Percentiles rank a stretch among this genome's conserved stretches.
Conservation (phyloP, 768 basidiomycete genomes). For the Heimioporus sp. region DNA sequence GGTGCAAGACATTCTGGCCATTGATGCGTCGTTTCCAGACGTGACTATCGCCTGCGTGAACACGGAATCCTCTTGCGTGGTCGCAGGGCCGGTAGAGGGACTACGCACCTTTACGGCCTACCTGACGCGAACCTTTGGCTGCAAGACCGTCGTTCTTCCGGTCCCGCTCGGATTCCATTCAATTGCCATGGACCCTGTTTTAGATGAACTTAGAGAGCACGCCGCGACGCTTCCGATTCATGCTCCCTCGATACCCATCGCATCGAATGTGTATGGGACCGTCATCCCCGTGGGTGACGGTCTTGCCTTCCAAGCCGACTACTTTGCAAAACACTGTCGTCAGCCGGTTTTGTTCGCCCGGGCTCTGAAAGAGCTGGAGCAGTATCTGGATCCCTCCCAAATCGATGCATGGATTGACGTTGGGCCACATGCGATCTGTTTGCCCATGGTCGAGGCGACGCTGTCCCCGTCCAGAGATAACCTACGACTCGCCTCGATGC, state of each 20-base stretch:
- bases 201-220: constrained; percentile 45
- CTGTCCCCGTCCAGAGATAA: constrained; percentile 29
- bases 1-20: constrained; percentile 35
- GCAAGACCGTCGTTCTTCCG: constrained; percentile 43
- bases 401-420: constrained; percentile 62
- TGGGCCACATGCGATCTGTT: constrained; percentile 56
- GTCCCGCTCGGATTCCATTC: constrained; percentile 70
- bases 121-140: constrained; percentile 35
- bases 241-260: constrained; percentile 54
- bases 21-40: constrained; percentile 33
- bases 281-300: constrained; percentile 53
- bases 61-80: constrained; percentile 52
- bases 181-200: constrained; percentile 55
- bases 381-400: constrained; percentile 21
- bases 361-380: constrained; percentile 44
- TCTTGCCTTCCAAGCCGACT: constrained; percentile 45
- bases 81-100: constrained; percentile 52
- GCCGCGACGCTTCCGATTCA: constrained; percentile 37
- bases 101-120: constrained; percentile 41
- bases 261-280: constrained; percentile 59
- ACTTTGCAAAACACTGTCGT: constrained; percentile 58
- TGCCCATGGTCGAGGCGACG: constrained; percentile 52
- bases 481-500: constrained; percentile 49
- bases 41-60: constrained; percentile 63
- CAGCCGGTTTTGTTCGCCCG: constrained; percentile 54